These are phyloP conservation scores for Podila epicladia DNA, from an alignment of 192 early-diverging fungal species.

Conservation along the genomic window DNA sequence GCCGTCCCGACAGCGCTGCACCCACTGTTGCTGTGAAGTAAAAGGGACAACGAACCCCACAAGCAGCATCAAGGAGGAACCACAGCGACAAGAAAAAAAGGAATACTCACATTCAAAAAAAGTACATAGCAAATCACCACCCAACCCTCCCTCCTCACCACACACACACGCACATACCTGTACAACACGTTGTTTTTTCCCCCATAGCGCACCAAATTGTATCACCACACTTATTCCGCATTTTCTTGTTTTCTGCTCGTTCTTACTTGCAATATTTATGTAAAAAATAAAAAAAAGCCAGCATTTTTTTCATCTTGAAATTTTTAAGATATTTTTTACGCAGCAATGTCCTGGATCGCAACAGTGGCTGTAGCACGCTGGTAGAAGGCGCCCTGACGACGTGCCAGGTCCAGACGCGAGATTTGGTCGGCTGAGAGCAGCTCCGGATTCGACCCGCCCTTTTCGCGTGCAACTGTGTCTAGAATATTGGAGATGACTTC, in stretches of 20 bases:
- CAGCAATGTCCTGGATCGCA: conserved; percentile 28
- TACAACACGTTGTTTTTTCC: conserved; percentile 38
- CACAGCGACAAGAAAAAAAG: conserved; percentile 5
- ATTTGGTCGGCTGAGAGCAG: conserved; percentile 33
- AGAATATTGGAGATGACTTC: conserved; percentile 37
- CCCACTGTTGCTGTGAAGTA: conserved; percentile 38
- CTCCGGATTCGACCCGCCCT: background rate
- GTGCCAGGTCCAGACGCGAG: conserved; percentile 21
- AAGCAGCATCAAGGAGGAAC: conserved; percentile 2
- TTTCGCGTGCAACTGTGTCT: conserved; percentile 4
- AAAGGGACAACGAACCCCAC: background rate
- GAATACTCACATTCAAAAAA: conserved; percentile 6
- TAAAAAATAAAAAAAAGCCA: background rate
- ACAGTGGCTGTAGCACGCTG: conserved; percentile 40
- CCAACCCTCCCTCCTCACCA: background rate
- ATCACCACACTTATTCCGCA: background rate
- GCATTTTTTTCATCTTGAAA: conserved; percentile 1
- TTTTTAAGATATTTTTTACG: conserved; percentile 7
- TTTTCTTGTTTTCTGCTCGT: conserved; percentile 14
- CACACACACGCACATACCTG: background rate
- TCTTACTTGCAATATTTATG: background rate
- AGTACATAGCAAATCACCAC: background rate
- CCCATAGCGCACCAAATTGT: conserved; percentile 6
- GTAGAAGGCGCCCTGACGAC: conserved; percentile 44
- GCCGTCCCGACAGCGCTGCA: conserved; percentile 24